Conservation (phyloP, 257 asterid species). For the Voacanga thouarsii region DNA sequence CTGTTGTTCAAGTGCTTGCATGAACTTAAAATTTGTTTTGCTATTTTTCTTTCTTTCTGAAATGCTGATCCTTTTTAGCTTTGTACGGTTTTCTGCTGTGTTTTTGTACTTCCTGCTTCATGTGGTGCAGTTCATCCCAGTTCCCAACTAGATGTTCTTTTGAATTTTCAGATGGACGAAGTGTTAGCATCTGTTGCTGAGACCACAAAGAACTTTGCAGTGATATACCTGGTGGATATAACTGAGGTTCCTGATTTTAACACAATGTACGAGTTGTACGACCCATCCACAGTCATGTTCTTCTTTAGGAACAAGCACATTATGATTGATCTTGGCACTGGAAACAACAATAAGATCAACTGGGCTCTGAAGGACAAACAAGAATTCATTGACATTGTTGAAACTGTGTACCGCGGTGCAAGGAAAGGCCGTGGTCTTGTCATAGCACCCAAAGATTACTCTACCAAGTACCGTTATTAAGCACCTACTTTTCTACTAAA, state of each 20-base stretch:
- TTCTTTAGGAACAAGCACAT: constrained; percentile 98
- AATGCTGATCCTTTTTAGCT: too few relatives aligned
- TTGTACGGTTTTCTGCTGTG: not conserved
- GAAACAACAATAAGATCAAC: constrained; percentile 51
- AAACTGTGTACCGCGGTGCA: constrained; percentile 93
- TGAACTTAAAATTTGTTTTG: not conserved
- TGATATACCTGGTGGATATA: constrained; percentile 83
- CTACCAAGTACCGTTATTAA: constrained; percentile 88
- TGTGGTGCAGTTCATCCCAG: not conserved
- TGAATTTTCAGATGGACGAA: constrained; percentile 62
- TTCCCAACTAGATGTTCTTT: not conserved
- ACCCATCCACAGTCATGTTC: constrained; percentile 90
- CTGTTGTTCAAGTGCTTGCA: too few relatives aligned
- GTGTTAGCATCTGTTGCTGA: constrained; percentile 82
- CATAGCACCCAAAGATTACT: constrained; percentile 96
- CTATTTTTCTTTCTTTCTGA: too few relatives aligned
- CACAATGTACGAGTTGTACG: constrained; percentile 93
- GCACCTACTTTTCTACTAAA: not conserved
- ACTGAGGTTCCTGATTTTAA: constrained; percentile 91
- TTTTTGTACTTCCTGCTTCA: not conserved
- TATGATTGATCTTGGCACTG: constrained; percentile 95
- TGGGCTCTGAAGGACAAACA: constrained; percentile 98
- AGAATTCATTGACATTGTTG: constrained; percentile 93
- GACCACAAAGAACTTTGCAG: constrained; percentile 77
- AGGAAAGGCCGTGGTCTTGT: constrained; percentile 57